Base-by-base conservation (phyloP, 495 filamentous ascomycete species). In the Penicillium antarcticum region DNA sequence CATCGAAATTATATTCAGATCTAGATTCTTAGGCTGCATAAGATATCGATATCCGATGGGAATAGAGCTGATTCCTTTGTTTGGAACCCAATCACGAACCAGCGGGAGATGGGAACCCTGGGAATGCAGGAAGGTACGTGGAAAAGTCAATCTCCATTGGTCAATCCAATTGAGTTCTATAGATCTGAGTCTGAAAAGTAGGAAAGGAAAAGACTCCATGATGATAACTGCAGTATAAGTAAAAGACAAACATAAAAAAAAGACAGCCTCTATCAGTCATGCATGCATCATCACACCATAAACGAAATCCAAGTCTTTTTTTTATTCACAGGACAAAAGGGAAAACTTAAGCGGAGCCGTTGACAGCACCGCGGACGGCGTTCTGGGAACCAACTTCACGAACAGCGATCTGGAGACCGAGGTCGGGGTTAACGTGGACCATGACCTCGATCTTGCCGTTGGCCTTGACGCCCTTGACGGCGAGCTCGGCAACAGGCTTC, bases 361-460 rank as follows among this genome's bases (percentile, higher is more conserved):
- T 75, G 50, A 92, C 67, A 21, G 67, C 80, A 21, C 92, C 91
- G 55, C 92, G 80, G 33, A 95, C 88, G 50, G 89, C 91, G 24
- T 85, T 84, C 73, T 95, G 90, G 29, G 83, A 87, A 47, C 91
- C 91, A 32, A 95, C 85, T 66, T 96, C 91, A 51, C 91, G 80
- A 50, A 85, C 85, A 19, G 90, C 87, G 59, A 96, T 77, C 51
- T 85, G 87, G 52, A 96, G 77, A 49, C 75, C 75, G 42, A 96
- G 71, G 67, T 97, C 91, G 14, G 79, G 79, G 36, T 78, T 81
- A 48, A 97, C 87, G 59, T 90, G 92, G 52, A 98, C 79, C 64
- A 87, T 92, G 41, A 97, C 84, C 79, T 97, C 94, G 54, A 97
- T 84, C 77, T 94, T 96, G 56, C 80, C 79, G 33, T 88, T 88